These are phyloP conservation scores for Ilex asprella DNA, from an alignment of 257 asterid genomes.

Conservation along the genomic window DNA sequence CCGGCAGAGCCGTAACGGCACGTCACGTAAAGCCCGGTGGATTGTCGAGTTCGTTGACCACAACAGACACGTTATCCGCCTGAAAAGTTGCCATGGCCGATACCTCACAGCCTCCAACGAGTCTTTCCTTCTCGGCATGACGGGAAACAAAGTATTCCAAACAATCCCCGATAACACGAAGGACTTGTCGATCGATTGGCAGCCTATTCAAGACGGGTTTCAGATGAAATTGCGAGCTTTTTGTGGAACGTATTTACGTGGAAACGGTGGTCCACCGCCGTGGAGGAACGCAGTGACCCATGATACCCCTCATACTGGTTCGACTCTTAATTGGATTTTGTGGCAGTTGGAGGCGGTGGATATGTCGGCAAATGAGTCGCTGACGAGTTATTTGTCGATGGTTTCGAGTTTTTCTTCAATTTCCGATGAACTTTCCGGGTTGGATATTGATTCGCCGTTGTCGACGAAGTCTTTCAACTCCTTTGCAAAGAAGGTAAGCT, in stretches of 20 bases:
- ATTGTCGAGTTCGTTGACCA: constrained; percentile 62
- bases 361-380: constrained; percentile 59
- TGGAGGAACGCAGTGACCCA: constrained; percentile 88
- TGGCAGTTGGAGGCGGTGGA: constrained; percentile 77
- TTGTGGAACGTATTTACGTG: constrained; percentile 65
- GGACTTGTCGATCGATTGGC: constrained; percentile 58
- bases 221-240: constrained; percentile 50
- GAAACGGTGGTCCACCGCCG: constrained; percentile 94
- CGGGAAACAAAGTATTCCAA: constrained; percentile 63
- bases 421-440: constrained; percentile 63
- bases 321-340: constrained; percentile 59
- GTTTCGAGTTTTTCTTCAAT: constrained; percentile 66
- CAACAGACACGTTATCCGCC: constrained; percentile 43
- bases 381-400: constrained; percentile 56
- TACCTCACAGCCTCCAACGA: constrained; percentile 66
- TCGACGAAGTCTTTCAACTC: constrained; percentile 46
- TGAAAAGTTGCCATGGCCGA: constrained; percentile 58
- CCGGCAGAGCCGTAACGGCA: constrained; percentile 69
- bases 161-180: constrained; percentile 33
- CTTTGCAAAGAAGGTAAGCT: constrained; percentile 57
- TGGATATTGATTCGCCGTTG: constrained; percentile 62
- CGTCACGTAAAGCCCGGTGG: constrained; percentile 64
- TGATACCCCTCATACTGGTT: constrained; percentile 44
- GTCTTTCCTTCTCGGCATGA: constrained; percentile 70
- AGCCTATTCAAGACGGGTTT: constrained; percentile 72